Evolutionary conservation across 2,329 filamentous ascomycete genomes (phyloP).

Genomic region (Coleophoma cylindrospora): DNA sequence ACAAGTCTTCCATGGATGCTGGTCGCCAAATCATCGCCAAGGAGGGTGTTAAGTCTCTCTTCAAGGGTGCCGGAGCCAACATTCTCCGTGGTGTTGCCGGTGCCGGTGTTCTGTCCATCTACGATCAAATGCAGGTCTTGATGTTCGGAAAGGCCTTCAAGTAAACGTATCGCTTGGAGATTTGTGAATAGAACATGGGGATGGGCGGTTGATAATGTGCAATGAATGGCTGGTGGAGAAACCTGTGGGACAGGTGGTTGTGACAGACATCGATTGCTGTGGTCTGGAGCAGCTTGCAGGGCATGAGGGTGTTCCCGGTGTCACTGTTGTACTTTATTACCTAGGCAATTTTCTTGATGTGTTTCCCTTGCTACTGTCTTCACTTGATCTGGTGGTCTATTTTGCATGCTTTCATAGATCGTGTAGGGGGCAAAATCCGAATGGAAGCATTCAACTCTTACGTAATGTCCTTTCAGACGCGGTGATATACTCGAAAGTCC

Average conservation of each 20-base stretch:
- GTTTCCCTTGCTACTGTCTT: conserved; percentile 22
- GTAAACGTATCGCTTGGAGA: conserved; percentile 30
- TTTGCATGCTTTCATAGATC: conserved; percentile 18
- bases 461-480: no score
- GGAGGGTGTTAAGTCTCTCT: conserved; percentile 98
- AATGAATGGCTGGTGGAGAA: conserved; percentile 10
- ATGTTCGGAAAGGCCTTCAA: conserved; percentile 99
- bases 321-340: conserved; percentile 32
- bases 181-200: conserved; percentile 15
- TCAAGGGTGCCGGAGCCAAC: conserved; percentile 99
- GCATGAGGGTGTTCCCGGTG: conserved; percentile 16
- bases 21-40: conserved; percentile 94
- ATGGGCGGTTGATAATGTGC: conserved; percentile 14
- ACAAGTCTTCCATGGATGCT: conserved; percentile 94
- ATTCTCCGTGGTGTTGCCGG: conserved; percentile 99
- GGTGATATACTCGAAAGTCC: no score
- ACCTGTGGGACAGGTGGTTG: conserved; percentile 23
- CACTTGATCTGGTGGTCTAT: conserved; percentile 13
- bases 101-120: conserved; percentile 99
- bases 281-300: conserved; percentile 29
- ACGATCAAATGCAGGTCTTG: conserved; percentile 98
- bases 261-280: conserved; percentile 26
- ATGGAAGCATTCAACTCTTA: conserved; percentile 16
- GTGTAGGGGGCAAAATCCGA: conserved; percentile 12
- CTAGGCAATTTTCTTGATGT: conserved; percentile 29